Percentiles rank a stretch among this genome's conserved stretches.
phyloP scores from a whole-genome alignment of 2,329 filamentous ascomycete species.

The Fonsecaea pugnacius region DNA sequence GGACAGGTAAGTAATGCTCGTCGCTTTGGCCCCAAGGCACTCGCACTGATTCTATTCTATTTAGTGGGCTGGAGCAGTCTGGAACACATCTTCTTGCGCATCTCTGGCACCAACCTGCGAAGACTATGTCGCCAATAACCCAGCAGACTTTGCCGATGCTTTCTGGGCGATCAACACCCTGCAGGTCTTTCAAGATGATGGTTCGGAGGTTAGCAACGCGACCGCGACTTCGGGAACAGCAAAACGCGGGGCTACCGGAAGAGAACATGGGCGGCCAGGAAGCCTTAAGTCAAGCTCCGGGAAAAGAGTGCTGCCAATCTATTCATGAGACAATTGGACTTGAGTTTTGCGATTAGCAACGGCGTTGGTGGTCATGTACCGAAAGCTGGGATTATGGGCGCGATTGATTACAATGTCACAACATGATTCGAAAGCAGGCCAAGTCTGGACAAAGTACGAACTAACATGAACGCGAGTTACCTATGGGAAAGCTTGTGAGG shows the following conservation, averaged over 20 bases:
- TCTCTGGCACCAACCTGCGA: conserved; percentile 67
- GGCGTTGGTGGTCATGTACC: conserved; percentile 43
- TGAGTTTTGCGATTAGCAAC: conserved; percentile 9
- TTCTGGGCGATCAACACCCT: conserved; percentile 75
- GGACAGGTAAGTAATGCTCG: conserved; percentile 43
- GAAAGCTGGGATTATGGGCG: neutral
- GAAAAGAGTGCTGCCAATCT: conserved; percentile 17
- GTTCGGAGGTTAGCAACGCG: conserved; percentile 7
- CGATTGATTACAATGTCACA: neutral
- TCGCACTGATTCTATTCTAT: conserved; percentile 3
- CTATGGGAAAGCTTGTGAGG: neutral
- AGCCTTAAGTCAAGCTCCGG: conserved; percentile 11
- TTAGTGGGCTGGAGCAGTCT: conserved; percentile 33
- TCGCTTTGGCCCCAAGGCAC: neutral
- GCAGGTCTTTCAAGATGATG: conserved; percentile 61
- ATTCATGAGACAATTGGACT: conserved; percentile 9
- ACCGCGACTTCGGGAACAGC: neutral
- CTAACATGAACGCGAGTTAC: neutral
- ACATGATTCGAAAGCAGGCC: neutral
- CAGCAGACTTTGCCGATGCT: conserved; percentile 68
- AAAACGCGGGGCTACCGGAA: conserved; percentile 11
- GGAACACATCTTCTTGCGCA: conserved; percentile 52
- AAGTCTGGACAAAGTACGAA: neutral
- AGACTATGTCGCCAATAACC: conserved; percentile 71
- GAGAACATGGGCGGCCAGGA: neutral